Evolutionary conservation across 148 eudicot genomes (phyloP).

Genomic region (Cornus suecica): DNA sequence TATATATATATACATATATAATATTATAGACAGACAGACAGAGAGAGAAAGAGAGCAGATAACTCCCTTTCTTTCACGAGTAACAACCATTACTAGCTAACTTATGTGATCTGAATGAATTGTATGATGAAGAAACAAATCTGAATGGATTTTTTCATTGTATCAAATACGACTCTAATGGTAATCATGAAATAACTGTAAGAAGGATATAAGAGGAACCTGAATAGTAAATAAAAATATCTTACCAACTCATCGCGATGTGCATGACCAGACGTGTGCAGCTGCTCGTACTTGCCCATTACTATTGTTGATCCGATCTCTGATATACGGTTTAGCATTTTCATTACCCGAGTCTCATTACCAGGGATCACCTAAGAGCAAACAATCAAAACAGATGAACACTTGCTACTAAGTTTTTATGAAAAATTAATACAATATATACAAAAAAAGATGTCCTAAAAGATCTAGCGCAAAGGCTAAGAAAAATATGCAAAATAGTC

Average conservation of each 20-base stretch:
- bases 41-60: too few species aligned
- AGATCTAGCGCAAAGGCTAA: not conserved
- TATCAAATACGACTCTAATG: not conserved
- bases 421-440: too few species aligned
- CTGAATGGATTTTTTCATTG: not conserved
- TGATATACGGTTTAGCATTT: constrained; percentile 93
- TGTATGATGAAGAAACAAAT: not conserved
- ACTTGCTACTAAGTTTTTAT: not conserved
- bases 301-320: constrained; percentile 90
- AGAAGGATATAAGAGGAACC: constrained; percentile 5
- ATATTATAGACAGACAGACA: too few species aligned
- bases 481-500: not conserved
- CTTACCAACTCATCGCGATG: constrained; percentile 88
- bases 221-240: not conserved
- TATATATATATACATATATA: too few species aligned
- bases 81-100: not conserved
- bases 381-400: not conserved
- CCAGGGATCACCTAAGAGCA: constrained; percentile 86
- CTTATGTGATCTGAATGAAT: not conserved
- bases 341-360: constrained; percentile 85
- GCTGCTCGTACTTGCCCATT: constrained; percentile 82
- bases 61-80: not conserved
- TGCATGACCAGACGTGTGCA: constrained; percentile 96
- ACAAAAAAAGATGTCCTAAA: constrained; percentile 1
- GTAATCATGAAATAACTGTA: not conserved